A percentile compares a stretch with the other conserved stretches of the same genome.
phyloP scores from a whole-genome alignment of 2,329 filamentous ascomycete genomes.

The Nemania serpens region DNA sequence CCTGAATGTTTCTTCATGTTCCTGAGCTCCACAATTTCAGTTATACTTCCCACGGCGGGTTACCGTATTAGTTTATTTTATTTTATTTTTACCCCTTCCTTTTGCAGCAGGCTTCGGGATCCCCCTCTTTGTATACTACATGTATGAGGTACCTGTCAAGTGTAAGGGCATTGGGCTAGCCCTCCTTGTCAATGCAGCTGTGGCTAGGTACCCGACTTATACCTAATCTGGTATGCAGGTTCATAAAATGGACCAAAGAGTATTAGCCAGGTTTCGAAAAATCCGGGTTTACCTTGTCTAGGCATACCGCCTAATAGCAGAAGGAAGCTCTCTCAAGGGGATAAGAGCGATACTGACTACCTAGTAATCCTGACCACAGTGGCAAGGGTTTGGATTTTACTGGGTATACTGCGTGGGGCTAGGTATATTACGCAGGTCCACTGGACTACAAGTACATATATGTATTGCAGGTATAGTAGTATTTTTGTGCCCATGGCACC shows the following conservation, averaged over 20 bases:
- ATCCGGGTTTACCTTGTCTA: too few species aligned
- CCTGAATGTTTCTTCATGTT: background rate
- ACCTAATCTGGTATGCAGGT: too few species aligned
- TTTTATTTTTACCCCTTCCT: constrained; percentile 11
- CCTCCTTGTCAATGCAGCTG: too few species aligned
- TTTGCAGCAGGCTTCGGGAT: constrained; percentile 20
- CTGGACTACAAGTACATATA: background rate
- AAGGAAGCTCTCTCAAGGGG: background rate
- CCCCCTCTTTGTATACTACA: constrained; percentile 6
- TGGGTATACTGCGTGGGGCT: background rate
- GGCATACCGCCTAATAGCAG: too few species aligned
- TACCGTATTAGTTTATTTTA: constrained; percentile 23
- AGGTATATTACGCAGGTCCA: background rate
- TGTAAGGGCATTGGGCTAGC: background rate
- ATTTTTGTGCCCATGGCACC: background rate
- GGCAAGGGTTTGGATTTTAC: background rate
- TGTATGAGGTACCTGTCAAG: constrained; percentile 2
- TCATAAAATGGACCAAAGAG: too few species aligned
- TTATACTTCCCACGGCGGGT: constrained; percentile 20
- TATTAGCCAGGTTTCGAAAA: too few species aligned
- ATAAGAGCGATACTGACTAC: constrained; percentile 23
- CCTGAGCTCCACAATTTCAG: background rate
- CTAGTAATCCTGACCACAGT: constrained; percentile 3
- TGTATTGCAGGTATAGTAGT: background rate
- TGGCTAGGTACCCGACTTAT: too few species aligned